Conservation (phyloP, 768 basidiomycete genomes). For the Tulasnella calospora region DNA sequence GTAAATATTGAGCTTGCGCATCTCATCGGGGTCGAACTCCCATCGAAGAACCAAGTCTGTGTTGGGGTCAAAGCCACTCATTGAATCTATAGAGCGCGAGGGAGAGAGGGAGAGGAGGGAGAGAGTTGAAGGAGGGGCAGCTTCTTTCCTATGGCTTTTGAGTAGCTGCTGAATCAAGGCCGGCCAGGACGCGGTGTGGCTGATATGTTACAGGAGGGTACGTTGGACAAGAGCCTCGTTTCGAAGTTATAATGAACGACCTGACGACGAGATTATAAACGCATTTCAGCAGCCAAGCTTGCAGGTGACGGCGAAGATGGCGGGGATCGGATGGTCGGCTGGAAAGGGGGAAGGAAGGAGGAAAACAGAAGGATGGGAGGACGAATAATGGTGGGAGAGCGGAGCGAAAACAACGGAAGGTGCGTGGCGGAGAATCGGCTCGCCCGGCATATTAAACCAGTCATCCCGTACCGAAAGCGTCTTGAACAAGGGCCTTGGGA, state of each 20-base stretch:
- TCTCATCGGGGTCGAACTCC: conserved; percentile 21
- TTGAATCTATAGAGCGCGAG: neutral
- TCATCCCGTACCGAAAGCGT: neutral
- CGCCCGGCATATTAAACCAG: neutral
- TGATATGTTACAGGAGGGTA: neutral
- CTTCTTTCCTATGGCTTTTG: neutral
- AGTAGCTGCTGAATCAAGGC: neutral
- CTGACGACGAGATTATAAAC: neutral
- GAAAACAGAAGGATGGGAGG: neutral
- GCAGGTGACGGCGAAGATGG: neutral
- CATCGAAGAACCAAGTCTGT: conserved; percentile 7
- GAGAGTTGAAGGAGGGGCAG: neutral
- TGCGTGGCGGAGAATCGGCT: conserved; percentile 7
- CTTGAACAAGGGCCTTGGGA: neutral
- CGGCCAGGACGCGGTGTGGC: conserved; percentile 4
- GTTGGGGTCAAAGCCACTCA: conserved; percentile 1
- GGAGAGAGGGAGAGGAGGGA: neutral
- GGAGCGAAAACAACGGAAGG: conserved; percentile 8
- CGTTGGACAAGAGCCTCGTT: conserved; percentile 4
- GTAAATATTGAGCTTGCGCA: conserved; percentile 10
- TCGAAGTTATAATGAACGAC: neutral
- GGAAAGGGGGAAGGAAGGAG: conserved; percentile 1
- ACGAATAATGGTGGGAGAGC: neutral
- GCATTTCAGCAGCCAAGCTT: neutral
- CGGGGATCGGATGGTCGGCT: neutral